Base-by-base conservation (phyloP, 805 yeast species). In the Kuraishia cidri region DNA sequence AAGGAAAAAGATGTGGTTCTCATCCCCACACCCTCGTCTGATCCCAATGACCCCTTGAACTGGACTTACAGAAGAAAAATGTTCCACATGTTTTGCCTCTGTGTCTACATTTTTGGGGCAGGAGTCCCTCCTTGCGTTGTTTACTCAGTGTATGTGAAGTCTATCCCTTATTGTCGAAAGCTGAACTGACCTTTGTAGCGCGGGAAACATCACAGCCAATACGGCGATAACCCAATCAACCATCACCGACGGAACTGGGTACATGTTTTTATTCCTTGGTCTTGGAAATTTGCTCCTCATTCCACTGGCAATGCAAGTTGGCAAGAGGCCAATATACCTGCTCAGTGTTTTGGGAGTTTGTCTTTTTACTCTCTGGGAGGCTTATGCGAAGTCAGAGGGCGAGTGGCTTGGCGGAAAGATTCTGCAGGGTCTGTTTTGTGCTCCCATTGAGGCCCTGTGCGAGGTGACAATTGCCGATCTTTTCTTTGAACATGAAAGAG, bases 11-110 rank as follows among this genome's bases (percentile, higher is more conserved):
- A 54, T 28, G 61, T 72, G 32, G 66, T 74, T 9, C 53, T 72
- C 26, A 60, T 68, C 18, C 81, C 81, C 15, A 68, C 66, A 16
- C 81, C 81, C 2, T 62, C 75, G 1, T 65, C 62, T 28, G 71
- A 72, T 34, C 75, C 78, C 2, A 66, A 73, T 39, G 81, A 75
- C 42, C 80, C 80, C 1, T 52, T 74, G 37, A 72, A 69, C 43
- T 74, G 80, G 80, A 34, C 64, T 2, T 45, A 42, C 13, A 38
- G 44, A 15, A 56, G 75, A 26, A 71, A 70, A 39, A 44, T 51
- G 42, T 31, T 62, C 23, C 57, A 60, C 23, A 50, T 65, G 13
- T 47, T 59, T 25, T 61, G 65, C 37, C 47, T 59, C 42, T 48
- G 52, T 14, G 50, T 56, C 1, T 62, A 60, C 16, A 59, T 64